Conservation (phyloP, 1,284 basidiomycete species). For the Quambalaria eucalypti region DNA sequence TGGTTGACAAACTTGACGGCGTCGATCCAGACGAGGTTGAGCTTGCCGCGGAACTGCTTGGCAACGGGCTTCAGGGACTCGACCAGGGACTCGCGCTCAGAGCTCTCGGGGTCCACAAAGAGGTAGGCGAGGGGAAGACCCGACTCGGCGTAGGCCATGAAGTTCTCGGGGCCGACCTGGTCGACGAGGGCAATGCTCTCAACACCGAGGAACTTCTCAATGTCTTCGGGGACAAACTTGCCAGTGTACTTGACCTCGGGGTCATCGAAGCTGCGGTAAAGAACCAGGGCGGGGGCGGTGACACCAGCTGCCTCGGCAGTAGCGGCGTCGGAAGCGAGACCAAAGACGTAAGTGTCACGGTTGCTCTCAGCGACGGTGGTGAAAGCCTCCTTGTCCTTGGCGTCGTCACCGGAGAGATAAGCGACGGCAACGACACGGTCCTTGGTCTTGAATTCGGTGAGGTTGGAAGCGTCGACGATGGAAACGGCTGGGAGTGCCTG, state of each 20-base stretch:
- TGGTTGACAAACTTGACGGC: constrained; percentile 86
- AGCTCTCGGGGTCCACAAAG: constrained; percentile 74
- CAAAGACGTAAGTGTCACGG: constrained; percentile 89
- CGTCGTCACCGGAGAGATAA: constrained; percentile 65
- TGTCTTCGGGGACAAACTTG: constrained; percentile 52
- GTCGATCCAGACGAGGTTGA: constrained; percentile 99
- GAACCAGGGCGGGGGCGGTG: constrained; percentile 70
- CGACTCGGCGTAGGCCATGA: constrained; percentile 71
- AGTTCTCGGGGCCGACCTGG: constrained; percentile 91
- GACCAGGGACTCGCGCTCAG: constrained; percentile 61
- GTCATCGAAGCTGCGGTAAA: constrained; percentile 91
- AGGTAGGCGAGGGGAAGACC: constrained; percentile 85
- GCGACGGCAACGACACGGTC: constrained; percentile 88
- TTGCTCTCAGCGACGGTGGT: constrained; percentile 69
- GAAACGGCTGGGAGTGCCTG: constrained; percentile 93
- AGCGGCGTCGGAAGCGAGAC: constrained; percentile 56
- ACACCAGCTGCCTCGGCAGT: constrained; percentile 65
- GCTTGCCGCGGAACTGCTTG: constrained; percentile 67
- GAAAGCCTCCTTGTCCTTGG: constrained; percentile 57
- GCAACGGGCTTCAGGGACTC: constrained; percentile 68
- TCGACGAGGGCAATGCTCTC: constrained; percentile 82
- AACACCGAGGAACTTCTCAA: constrained; percentile 62
- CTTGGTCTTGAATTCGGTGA: constrained; percentile 74
- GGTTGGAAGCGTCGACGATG: constrained; percentile 63
- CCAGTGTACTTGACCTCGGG: constrained; percentile 56